These are phyloP conservation scores for Candida coquimbonensis DNA, from an alignment of 805 yeast genomes.

Conservation along the genomic window DNA sequence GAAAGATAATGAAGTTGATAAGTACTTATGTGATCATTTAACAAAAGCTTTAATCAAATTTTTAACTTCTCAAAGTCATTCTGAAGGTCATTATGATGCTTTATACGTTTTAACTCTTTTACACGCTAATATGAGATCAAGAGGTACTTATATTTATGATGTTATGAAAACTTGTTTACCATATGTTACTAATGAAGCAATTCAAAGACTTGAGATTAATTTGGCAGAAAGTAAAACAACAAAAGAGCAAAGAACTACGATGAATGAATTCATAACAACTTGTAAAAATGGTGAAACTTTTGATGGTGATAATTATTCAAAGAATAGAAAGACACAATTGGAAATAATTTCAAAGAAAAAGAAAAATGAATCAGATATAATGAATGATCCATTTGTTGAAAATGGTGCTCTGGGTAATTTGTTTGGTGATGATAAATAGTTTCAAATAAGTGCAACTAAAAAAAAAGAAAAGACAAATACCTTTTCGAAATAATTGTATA, in stretches of 20 bases:
- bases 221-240: conserved; percentile 59
- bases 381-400: conserved; percentile 69
- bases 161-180: conserved; percentile 49
- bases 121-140: conserved; percentile 64
- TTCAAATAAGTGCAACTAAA: neutral
- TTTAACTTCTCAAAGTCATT: conserved; percentile 66
- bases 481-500: too few relatives aligned
- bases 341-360: conserved; percentile 46
- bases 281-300: conserved; percentile 44
- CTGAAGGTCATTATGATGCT: conserved; percentile 86
- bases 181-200: conserved; percentile 45
- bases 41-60: conserved; percentile 64
- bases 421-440: conserved; percentile 34
- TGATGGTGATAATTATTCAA: conserved; percentile 37
- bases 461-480: too few relatives aligned
- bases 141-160: conserved; percentile 62
- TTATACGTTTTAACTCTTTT: conserved; percentile 81
- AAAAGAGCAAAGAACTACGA: conserved; percentile 73
- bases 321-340: conserved; percentile 44
- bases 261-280: conserved; percentile 66
- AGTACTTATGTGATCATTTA: conserved; percentile 46
- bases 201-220: conserved; percentile 56
- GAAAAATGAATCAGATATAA: conserved; percentile 42
- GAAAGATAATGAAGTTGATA: conserved; percentile 71
- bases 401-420: conserved; percentile 58